Conservation (phyloP, 352 stramenopile species). For the Globisporangium alternatum region DNA sequence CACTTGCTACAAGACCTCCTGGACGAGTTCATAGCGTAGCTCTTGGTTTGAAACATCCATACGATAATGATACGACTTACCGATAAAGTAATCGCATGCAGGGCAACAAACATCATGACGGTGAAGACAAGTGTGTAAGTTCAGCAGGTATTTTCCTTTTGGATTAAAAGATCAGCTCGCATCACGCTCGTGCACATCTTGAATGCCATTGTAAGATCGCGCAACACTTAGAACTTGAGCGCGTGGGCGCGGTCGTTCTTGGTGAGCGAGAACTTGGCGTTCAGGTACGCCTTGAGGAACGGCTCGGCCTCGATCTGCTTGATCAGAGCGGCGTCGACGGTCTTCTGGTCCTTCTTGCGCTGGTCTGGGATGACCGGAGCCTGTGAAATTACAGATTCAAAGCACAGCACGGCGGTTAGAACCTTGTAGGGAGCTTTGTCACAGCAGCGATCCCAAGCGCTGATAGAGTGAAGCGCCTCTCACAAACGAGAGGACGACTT, state of each 20-base stretch:
- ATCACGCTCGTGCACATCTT: conserved; percentile 10
- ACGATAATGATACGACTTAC: not conserved
- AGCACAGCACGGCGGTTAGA: conserved; percentile 31
- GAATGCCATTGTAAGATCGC: conserved; percentile 11
- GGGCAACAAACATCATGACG: not conserved
- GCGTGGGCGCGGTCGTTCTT: conserved; percentile 98
- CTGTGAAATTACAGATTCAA: conserved; percentile 24
- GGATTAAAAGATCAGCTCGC: conserved; percentile 21
- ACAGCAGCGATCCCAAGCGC: conserved; percentile 90
- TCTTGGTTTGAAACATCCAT: not conserved
- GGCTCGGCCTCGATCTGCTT: conserved; percentile 85
- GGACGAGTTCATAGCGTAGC: conserved; percentile 58
- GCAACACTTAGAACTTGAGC: conserved; percentile 97
- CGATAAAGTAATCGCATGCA: not conserved
- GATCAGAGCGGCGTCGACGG: conserved; percentile 92
- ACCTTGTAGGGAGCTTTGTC: conserved; percentile 77
- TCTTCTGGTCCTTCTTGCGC: conserved; percentile 99
- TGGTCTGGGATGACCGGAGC: conserved; percentile 94
- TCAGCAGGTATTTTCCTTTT: conserved; percentile 51
- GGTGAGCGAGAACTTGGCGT: conserved; percentile 97
- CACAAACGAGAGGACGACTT: conserved; percentile 11
- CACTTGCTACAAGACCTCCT: conserved; percentile 64
- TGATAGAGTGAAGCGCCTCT: conserved; percentile 35
- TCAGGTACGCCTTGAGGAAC: conserved; percentile 98
- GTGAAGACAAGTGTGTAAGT: conserved; percentile 23